Evolutionary conservation across 768 basidiomycete species (phyloP).

Genomic region (Daedaleopsis nitida): DNA sequence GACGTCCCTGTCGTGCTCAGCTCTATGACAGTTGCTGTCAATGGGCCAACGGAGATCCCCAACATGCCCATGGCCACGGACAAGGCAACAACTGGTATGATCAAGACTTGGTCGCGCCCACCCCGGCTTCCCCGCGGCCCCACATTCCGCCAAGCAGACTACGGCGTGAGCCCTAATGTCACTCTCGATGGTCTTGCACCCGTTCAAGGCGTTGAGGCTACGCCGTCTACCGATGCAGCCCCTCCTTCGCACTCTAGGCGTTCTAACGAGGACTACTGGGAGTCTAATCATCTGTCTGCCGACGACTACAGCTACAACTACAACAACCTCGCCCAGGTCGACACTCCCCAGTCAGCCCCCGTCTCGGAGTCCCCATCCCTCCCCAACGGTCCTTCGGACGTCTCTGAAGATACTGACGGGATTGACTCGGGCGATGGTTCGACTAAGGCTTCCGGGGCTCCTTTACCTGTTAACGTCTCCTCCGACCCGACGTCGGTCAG

Average conservation of each 20-base stretch:
- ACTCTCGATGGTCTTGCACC: constrained; percentile 1
- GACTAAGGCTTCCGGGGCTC: neutral
- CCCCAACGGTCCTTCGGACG: neutral
- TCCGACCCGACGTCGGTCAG: neutral
- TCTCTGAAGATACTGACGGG: neutral
- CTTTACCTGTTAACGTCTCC: neutral
- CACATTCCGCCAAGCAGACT: constrained; percentile 19
- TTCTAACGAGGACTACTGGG: neutral
- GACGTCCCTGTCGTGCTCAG: constrained; percentile 5
- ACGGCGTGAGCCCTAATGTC: constrained; percentile 15
- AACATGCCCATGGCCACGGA: constrained; percentile 5
- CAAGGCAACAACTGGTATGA: neutral
- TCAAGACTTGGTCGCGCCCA: neutral
- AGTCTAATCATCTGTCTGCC: neutral
- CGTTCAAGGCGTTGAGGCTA: constrained; percentile 6
- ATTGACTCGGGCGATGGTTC: neutral
- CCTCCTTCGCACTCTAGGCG: neutral
- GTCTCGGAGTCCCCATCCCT: neutral
- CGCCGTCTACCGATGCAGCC: neutral
- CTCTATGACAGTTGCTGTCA: constrained; percentile 13
- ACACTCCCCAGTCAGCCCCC: neutral
- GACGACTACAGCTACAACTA: constrained; percentile 9
- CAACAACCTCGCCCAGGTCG: neutral
- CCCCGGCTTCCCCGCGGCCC: neutral
- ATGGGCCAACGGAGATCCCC: constrained; percentile 19